These are phyloP conservation scores for Colletotrichum acutatum DNA, from an alignment of 2,329 filamentous ascomycete genomes.

Conservation along the genomic window DNA sequence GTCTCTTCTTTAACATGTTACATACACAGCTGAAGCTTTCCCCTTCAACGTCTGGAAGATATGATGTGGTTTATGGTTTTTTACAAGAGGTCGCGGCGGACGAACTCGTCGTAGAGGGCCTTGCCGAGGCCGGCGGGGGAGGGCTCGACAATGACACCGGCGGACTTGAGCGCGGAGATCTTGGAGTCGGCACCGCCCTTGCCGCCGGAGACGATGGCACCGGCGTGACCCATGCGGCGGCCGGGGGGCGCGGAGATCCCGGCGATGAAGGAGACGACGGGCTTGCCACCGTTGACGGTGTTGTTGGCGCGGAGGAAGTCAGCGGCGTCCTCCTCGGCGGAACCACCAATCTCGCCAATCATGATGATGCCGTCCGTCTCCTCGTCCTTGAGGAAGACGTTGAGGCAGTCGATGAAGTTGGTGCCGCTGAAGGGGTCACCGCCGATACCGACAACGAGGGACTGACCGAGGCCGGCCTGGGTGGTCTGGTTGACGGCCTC, in stretches of 20 bases:
- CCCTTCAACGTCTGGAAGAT: slow-evolving; percentile 14
- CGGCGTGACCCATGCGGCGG: slow-evolving; percentile 97
- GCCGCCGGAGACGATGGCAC: slow-evolving; percentile 96
- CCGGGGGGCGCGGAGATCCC: slow-evolving; percentile 97
- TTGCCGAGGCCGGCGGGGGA: slow-evolving; percentile 93
- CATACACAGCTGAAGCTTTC: slow-evolving; percentile 33
- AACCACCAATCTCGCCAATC: slow-evolving; percentile 99
- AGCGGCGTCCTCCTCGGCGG: slow-evolving; percentile 96
- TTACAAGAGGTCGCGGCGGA: slow-evolving; percentile 95
- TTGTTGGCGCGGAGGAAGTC: slow-evolving; percentile 96
- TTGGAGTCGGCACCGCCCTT: slow-evolving; percentile 99
- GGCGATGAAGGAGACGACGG: slow-evolving; percentile 97
- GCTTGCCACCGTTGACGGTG: slow-evolving; percentile 85
- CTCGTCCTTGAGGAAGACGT: slow-evolving; percentile 94
- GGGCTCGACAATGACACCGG: slow-evolving; percentile 95
- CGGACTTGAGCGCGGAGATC: slow-evolving; percentile 92
- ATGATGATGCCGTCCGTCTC: slow-evolving; percentile 99
- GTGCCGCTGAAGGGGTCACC: slow-evolving; percentile 99
- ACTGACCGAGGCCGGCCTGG: slow-evolving; percentile 95
- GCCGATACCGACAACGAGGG: slow-evolving; percentile 96
- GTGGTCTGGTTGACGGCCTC: slow-evolving; percentile 99
- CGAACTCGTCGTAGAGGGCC: slow-evolving; percentile 93
- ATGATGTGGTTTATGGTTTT: neutral
- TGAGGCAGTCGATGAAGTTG: slow-evolving; percentile 99
- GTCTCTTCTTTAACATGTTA: slow-evolving; percentile 36